Percentiles rank a stretch among this genome's conserved stretches.
These are phyloP conservation scores for Marsdenia floribunda DNA, from an alignment of 257 asterid species.

Conservation along the genomic window DNA sequence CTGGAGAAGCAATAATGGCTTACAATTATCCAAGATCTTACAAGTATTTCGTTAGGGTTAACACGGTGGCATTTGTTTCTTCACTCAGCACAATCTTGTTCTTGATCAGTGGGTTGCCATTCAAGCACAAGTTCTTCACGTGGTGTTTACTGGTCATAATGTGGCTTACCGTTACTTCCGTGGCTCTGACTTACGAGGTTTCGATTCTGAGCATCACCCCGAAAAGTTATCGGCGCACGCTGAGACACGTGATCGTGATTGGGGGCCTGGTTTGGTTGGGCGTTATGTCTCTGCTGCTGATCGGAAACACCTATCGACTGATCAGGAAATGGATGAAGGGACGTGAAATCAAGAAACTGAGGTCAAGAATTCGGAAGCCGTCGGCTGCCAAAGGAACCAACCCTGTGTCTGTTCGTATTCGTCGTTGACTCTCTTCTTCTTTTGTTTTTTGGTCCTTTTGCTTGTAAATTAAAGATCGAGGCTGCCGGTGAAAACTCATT, in stretches of 20 bases:
- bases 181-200: neutral
- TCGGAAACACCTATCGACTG: neutral
- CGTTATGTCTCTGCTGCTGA: neutral
- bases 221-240: neutral
- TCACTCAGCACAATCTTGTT: conserved; percentile 51
- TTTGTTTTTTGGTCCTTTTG: no score
- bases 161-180: conserved; percentile 41
- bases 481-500: no score
- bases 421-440: no score
- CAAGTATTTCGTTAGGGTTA: conserved; percentile 26
- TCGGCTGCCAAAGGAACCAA: neutral
- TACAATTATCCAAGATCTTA: conserved; percentile 20
- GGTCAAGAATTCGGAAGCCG: neutral
- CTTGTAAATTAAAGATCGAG: no score
- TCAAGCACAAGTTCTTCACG: conserved; percentile 30
- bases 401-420: no score
- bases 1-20: conserved; percentile 50
- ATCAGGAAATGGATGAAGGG: neutral
- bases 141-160: conserved; percentile 53
- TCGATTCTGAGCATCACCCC: neutral
- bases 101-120: conserved; percentile 56
- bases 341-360: neutral
- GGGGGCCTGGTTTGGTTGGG: neutral
- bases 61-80: conserved; percentile 43
- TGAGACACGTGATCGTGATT: neutral